Evolutionary conservation across 1,284 basidiomycete genomes (phyloP), one percentile per base, ranked within the genome.

Genomic region (Taiwanofungus camphoratus): DNA sequence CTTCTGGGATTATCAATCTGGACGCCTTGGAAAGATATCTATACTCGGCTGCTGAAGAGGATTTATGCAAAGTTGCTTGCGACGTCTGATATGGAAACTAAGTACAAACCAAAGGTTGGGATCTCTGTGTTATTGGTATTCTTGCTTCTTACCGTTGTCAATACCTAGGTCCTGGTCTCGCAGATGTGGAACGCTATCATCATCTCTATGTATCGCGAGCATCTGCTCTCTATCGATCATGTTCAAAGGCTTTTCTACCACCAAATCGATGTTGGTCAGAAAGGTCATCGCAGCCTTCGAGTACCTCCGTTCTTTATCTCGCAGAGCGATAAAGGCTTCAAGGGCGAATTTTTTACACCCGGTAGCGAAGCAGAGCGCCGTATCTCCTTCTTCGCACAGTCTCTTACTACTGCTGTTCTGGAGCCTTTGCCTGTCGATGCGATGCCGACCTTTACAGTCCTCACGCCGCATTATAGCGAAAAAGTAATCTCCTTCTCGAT

Each of bases 181-280:
- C 93, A 97, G 67, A 91, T 96, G 48, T 96, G 93, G 93, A 97
- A 97, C 62, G 92, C 93, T 29, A 83, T 97, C 67, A 95, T 97
- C 67, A 96, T 97, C 53, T 96, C 92, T n/a, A 97, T 97, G 93
- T 97, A 96, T 66, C 85, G 93, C 58, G 93, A 96, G 64, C 93
- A 96, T 63, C 63, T 96, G n/a, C 70, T 96, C 30, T 95, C 92
- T 38, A 95, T 95, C 62, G 91, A 94, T 53, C 92, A 96, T 59
- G 92, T 96, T 27, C 92, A 95, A 68, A 92, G 92, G 59, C 69
- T 95, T 5, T 76, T 96, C 5, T 96, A 97, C 59, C 93, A 96
- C 62, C 93, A 96, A 63, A 87, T 96, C 27, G 89, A 93, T 50
- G 82, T 82, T 13, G 77, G 75, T 26, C 79, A 82, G 37, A 87